Base-by-base conservation (phyloP, 176 grass and related monocot genomes). In the Oryza coarctata region DNA sequence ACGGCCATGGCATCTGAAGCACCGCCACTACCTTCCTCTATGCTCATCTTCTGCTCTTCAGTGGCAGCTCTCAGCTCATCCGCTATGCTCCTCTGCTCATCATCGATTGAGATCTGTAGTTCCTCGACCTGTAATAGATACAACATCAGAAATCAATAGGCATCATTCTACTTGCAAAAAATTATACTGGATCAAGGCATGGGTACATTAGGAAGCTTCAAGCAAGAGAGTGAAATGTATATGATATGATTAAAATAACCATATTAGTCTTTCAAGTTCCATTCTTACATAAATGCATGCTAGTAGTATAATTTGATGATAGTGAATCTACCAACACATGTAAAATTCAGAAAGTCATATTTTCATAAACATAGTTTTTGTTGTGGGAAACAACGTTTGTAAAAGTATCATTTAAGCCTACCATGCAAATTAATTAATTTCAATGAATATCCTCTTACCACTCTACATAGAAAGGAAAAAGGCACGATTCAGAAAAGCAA, bases 1-100 rank as follows among this genome's bases (percentile, higher is more conserved):
- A 98, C 70, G 58, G 82, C 86, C 95, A 98, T 98, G 28, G 82
- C 86, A 74, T 98, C 95, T 11, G 92, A 91, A 83, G 84, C 95
- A 62, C 64, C 84, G 0, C 86, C 88, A 15, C 88, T 98, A 39
- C 62, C 87, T 64, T 98, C 92, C 39, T 91, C 90, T 38, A 86
- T 74, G 81, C 70, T 85, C 60, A 86, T 45, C 81, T 95, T 95
- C 80, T 94, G 92, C 32, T 89, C 89, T 80, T 80, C 78, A 0
- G 72, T 52, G 4, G 82, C 63, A 1, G 80, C 72, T 80, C 86
- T 88, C 76, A 89, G 80, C 80, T 97, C 94, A 61, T 94, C 94
- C 26, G 87, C 84, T 80, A 87, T 78, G 73, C 64, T 90, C 92
- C 63, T 94, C 64, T 94, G 89, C 77, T 98, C 95, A 86, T 94